phyloP scores from a whole-genome alignment of 2,329 filamentous ascomycete genomes.

The Neurospora sp. region DNA sequence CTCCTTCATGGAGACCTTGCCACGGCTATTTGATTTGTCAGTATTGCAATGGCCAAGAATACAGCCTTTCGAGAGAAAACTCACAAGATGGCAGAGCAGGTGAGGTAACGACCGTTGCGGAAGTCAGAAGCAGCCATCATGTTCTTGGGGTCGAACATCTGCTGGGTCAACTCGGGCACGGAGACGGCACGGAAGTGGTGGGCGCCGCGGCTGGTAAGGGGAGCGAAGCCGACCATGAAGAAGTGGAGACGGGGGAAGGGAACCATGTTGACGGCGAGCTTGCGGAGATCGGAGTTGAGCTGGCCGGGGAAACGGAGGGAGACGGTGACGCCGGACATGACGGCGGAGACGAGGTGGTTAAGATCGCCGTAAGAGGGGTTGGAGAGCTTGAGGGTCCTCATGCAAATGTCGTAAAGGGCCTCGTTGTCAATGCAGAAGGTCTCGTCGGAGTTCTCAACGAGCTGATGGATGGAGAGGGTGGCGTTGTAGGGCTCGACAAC shows the following conservation, averaged over 20 bases:
- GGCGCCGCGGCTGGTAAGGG: slow-evolving; percentile 76
- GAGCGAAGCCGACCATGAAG: slow-evolving; percentile 99
- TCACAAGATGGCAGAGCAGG: slow-evolving; percentile 96
- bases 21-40: slow-evolving; percentile 53
- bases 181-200: slow-evolving; percentile 95
- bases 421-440: slow-evolving; percentile 99
- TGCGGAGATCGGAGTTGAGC: slow-evolving; percentile 99
- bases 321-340: slow-evolving; percentile 99
- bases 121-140: slow-evolving; percentile 99
- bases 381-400: slow-evolving; percentile 97
- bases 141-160: slow-evolving; percentile 99
- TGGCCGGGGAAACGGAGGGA: slow-evolving; percentile 98
- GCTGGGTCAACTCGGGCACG: slow-evolving; percentile 97
- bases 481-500: slow-evolving; percentile 99
- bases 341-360: slow-evolving; percentile 98
- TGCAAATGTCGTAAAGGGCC: slow-evolving; percentile 99
- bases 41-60: slow-evolving; percentile 6
- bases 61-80: slow-evolving; percentile 22
- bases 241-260: slow-evolving; percentile 99
- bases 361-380: slow-evolving; percentile 98
- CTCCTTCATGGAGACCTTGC: slow-evolving; percentile 99
- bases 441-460: slow-evolving; percentile 99
- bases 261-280: slow-evolving; percentile 99
- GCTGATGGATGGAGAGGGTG: slow-evolving; percentile 95
- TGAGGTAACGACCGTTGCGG: slow-evolving; percentile 98